Percentiles rank a stretch among this genome's conserved stretches.
phyloP scores from a whole-genome alignment of 306 rosid species.

The Cotoneaster glaucophyllus region DNA sequence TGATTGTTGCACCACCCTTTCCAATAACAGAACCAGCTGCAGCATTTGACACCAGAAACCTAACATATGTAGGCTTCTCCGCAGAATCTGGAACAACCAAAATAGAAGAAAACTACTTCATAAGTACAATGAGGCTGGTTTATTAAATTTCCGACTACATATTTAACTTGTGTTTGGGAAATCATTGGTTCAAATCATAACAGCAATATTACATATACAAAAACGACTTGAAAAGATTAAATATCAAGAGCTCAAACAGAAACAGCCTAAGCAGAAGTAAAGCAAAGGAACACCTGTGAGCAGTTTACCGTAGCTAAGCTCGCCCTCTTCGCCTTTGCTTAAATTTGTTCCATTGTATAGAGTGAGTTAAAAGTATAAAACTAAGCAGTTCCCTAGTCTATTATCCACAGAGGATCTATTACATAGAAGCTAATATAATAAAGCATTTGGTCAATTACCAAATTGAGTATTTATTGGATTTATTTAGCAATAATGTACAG shows the following conservation, averaged over 20 bases:
- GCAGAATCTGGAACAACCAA: slow-evolving; percentile 51
- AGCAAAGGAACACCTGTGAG: background rate
- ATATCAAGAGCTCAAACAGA: background rate
- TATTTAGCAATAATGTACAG: background rate
- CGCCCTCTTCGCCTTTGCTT: background rate
- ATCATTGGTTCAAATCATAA: background rate
- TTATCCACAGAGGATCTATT: background rate
- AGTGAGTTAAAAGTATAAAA: background rate
- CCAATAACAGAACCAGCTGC: slow-evolving; percentile 99
- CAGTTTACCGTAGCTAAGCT: background rate
- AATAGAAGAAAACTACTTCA: background rate
- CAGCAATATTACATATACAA: background rate
- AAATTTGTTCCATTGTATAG: background rate
- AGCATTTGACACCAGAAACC: slow-evolving; percentile 95
- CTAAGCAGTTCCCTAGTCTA: background rate
- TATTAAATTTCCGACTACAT: background rate
- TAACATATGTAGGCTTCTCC: slow-evolving; percentile 83
- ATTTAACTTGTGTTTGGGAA: background rate
- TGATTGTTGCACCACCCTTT: slow-evolving; percentile 99
- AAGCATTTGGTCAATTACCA: background rate
- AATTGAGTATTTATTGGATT: background rate
- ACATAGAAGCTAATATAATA: background rate
- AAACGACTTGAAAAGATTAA: background rate
- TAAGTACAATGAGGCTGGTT: slow-evolving; percentile 11
- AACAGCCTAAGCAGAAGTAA: background rate